Base-by-base conservation (phyloP, 2,329 filamentous ascomycete genomes). In the Cordyceps cateniannulata region DNA sequence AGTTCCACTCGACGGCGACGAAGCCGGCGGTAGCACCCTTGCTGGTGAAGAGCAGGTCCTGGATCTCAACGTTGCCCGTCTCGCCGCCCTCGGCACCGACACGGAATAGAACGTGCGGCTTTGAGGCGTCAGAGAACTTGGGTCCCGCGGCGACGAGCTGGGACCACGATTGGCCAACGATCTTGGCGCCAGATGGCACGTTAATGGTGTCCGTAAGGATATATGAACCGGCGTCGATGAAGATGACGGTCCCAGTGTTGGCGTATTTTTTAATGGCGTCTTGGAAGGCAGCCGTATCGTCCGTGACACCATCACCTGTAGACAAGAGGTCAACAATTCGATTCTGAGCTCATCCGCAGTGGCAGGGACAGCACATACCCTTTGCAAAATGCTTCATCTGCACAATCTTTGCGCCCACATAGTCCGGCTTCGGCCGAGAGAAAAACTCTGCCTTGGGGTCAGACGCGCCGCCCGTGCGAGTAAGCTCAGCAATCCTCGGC, bases 1-100 rank as follows among this genome's bases (percentile, higher is more conserved):
- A 75, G 69, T 91, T 91, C 87, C 87, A 91, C 69, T 91, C 80
- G 68, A 91, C 80, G 65, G 91, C 76, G 62, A 90, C 85, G 6
- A 84, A 86, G 59, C 89, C 89, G 1, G 87, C 83, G n/a, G 84
- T 84, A 5, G 85, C 75, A 1, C 88, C 88, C 65, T 80, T 77
- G 48, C 85, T 88, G 63, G 83, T 80, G 67, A 91, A 84, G 60
- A 90, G 79, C 55, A 90, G 71, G 67, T 91, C 88, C 49, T 78
- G 81, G 64, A 91, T 87, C 71, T 92, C 88, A 40, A 90, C 85
- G 12, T 75, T 75, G 57, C 87, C n/a, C n/a, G n/a, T 88, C 29
- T 73, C 74, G 54, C 88, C 81, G 48, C 86, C 86, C 20, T 75
- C 71, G 50, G 81, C 69, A 25, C 88, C 89, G 50, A 92, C 78